phyloP scores from a whole-genome alignment of 1,284 basidiomycete species.

The Ustilago vetiveriae region DNA sequence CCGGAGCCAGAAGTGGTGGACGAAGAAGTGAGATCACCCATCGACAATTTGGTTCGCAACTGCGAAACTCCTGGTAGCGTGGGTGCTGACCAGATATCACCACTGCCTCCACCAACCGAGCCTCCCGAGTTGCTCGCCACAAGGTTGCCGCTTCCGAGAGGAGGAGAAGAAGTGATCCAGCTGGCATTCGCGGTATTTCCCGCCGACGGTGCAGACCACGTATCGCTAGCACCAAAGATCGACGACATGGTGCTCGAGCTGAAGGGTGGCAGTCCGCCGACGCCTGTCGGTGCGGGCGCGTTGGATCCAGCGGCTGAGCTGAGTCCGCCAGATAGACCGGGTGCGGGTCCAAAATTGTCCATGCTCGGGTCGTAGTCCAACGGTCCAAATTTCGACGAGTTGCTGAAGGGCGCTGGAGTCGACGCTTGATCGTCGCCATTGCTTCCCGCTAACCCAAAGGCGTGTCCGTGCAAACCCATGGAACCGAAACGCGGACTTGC shows the following conservation, averaged over 20 bases:
- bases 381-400: slow-evolving; percentile 33
- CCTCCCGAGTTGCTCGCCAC: background rate
- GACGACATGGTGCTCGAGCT: slow-evolving; percentile 26
- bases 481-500: slow-evolving; percentile 35
- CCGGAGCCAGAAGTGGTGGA: background rate
- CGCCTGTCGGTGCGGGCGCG: background rate
- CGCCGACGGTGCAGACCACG: slow-evolving; percentile 27
- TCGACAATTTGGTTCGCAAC: slow-evolving; percentile 20
- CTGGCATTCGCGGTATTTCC: background rate
- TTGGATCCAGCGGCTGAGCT: slow-evolving; percentile 2
- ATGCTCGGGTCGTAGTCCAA: slow-evolving; percentile 41
- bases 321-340: slow-evolving; percentile 12
- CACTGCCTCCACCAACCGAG: background rate
- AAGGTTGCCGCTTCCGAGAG: slow-evolving; percentile 12
- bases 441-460: background rate
- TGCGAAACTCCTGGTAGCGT: slow-evolving; percentile 20
- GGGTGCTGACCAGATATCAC: slow-evolving; percentile 45
- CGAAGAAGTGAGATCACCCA: slow-evolving; percentile 17
- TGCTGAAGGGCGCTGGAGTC: slow-evolving; percentile 10
- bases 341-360: slow-evolving; percentile 38
- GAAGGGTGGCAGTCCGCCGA: slow-evolving; percentile 17
- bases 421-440: slow-evolving; percentile 8
- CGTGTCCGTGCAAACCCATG: slow-evolving; percentile 11
- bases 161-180: slow-evolving; percentile 42
- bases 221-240: slow-evolving; percentile 33